Conservation (phyloP, 2,329 filamentous ascomycete species). For the Dendrostoma leiphaemia region DNA sequence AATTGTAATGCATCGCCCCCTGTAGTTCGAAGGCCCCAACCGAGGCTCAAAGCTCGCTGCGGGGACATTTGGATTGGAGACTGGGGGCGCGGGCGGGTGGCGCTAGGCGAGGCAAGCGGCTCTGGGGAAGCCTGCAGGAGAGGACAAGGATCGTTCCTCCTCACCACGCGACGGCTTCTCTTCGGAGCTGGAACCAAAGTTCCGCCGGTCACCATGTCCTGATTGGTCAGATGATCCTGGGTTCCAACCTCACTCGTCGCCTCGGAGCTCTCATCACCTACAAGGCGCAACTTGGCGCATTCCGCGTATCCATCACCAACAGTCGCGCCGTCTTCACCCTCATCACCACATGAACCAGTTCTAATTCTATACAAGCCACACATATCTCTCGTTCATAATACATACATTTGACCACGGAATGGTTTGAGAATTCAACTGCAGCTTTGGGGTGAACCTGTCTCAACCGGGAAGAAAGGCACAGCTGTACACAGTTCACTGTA, state of each 20-base stretch:
- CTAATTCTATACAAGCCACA: background rate
- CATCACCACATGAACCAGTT: background rate
- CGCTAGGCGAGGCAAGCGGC: background rate
- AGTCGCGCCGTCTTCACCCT: background rate
- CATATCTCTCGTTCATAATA: background rate
- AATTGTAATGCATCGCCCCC: background rate
- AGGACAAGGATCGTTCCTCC: background rate
- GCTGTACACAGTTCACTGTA: background rate
- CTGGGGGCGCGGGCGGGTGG: background rate
- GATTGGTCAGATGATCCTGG: background rate
- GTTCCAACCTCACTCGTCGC: background rate
- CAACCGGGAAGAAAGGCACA: background rate
- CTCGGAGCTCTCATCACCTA: background rate
- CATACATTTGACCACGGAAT: background rate
- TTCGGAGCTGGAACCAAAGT: slow-evolving; percentile 8
- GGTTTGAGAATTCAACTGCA: background rate
- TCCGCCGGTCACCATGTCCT: background rate
- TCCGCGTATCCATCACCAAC: background rate
- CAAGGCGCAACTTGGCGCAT: background rate
- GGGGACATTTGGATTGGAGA: background rate
- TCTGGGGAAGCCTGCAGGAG: background rate
- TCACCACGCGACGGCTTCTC: too few species aligned
- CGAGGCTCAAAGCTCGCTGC: background rate
- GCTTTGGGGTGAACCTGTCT: background rate
- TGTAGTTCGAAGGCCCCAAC: background rate